Conservation (phyloP, 1,139 yeast genomes). For the Dujonia santamariae region DNA sequence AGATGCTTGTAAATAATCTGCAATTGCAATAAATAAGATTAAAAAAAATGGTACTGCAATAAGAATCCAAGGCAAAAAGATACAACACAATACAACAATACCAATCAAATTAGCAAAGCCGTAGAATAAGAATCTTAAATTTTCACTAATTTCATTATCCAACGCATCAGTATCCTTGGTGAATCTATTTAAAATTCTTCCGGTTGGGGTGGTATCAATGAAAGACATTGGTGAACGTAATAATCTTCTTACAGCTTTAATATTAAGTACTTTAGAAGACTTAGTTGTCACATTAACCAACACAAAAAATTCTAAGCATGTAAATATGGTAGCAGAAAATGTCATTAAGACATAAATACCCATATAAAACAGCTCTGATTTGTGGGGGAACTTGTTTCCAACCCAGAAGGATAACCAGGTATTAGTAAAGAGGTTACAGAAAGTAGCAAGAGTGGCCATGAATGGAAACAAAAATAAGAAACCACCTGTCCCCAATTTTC, state of each 20-base stretch:
- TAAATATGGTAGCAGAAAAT: slow-evolving; percentile 42
- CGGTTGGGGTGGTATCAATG: slow-evolving; percentile 45
- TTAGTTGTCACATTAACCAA: slow-evolving; percentile 52
- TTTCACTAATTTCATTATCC: slow-evolving; percentile 47
- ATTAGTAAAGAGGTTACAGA: slow-evolving; percentile 34
- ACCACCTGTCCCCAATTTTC: slow-evolving; percentile 25
- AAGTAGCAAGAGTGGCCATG: slow-evolving; percentile 38
- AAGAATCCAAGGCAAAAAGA: slow-evolving; percentile 47
- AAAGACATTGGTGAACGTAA: slow-evolving; percentile 46
- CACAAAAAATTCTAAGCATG: slow-evolving; percentile 50
- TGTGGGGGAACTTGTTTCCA: slow-evolving; percentile 23
- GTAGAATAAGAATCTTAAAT: slow-evolving; percentile 38
- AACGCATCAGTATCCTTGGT: slow-evolving; percentile 47
- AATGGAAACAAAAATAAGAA: slow-evolving; percentile 27
- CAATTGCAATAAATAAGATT: slow-evolving; percentile 27
- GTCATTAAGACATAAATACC: slow-evolving; percentile 33
- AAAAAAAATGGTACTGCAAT: slow-evolving; percentile 42
- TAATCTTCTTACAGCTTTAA: slow-evolving; percentile 33
- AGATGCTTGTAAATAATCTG: slow-evolving; percentile 42
- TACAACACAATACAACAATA: slow-evolving; percentile 39
- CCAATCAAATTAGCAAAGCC: slow-evolving; percentile 42
- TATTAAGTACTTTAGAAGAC: slow-evolving; percentile 36
- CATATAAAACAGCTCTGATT: slow-evolving; percentile 26
- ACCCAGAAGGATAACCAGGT: slow-evolving; percentile 42
- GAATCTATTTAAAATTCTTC: slow-evolving; percentile 54